Percentiles rank a stretch among this genome's conserved stretches.
These are phyloP conservation scores for Clavariopsis aquatica DNA, from an alignment of 495 filamentous ascomycete species.

Conservation along the genomic window DNA sequence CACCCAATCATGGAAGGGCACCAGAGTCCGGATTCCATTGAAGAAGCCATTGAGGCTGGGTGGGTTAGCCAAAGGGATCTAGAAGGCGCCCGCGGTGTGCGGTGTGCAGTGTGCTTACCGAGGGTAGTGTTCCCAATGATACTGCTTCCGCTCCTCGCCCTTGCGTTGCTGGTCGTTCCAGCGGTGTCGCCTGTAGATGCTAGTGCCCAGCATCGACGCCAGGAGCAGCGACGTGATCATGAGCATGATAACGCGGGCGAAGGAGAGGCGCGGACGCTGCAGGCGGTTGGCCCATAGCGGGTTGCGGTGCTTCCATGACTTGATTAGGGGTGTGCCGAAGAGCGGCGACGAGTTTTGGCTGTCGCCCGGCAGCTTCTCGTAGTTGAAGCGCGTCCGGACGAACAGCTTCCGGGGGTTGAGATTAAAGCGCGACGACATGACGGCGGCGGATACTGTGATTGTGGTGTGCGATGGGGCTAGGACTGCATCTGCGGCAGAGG, in stretches of 20 bases:
- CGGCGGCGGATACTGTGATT: constrained; percentile 6
- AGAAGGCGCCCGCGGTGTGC: background rate
- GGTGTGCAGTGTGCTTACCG: constrained; percentile 38
- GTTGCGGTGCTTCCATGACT: constrained; percentile 38
- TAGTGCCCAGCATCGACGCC: constrained; percentile 37
- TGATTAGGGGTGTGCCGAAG: constrained; percentile 31
- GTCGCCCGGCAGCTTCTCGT: constrained; percentile 44
- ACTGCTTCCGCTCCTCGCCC: constrained; percentile 29
- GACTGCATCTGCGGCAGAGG: constrained; percentile 32
- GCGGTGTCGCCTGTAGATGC: constrained; percentile 36
- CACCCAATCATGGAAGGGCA: constrained; percentile 39
- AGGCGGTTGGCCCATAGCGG: constrained; percentile 34
- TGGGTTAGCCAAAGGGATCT: constrained; percentile 16
- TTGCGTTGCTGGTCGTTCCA: constrained; percentile 20
- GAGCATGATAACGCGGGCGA: constrained; percentile 32
- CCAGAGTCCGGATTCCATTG: constrained; percentile 43
- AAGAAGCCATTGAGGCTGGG: constrained; percentile 43
- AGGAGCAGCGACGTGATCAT: constrained; percentile 36
- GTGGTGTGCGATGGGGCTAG: constrained; percentile 6
- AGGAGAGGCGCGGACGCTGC: constrained; percentile 36
- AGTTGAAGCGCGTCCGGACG: constrained; percentile 36
- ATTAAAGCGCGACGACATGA: constrained; percentile 32
- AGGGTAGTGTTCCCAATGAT: constrained; percentile 44
- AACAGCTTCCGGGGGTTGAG: constrained; percentile 34
- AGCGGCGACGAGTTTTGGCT: constrained; percentile 40